These are phyloP conservation scores for Oryza brachyantha DNA, from an alignment of 176 grass and related monocot species.

Conservation along the genomic window DNA sequence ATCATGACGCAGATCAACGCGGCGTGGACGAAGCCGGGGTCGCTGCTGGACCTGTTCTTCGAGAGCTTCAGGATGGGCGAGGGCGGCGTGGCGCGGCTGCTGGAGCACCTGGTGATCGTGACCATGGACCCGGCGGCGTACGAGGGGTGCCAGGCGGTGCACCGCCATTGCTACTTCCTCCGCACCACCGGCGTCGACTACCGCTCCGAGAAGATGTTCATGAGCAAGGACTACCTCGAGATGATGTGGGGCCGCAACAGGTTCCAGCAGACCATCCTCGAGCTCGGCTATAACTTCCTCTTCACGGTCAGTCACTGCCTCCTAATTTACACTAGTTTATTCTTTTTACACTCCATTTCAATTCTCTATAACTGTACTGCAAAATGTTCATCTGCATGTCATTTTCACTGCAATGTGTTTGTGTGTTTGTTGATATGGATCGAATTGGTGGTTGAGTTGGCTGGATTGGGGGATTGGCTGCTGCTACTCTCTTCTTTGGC, in stretches of 20 bases:
- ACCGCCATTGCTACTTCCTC: slow-evolving; percentile 80
- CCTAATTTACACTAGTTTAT: neutral
- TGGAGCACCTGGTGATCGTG: slow-evolving; percentile 81
- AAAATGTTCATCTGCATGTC: neutral
- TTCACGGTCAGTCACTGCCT: slow-evolving; percentile 60
- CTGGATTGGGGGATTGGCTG: neutral
- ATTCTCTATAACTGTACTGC: too few species aligned
- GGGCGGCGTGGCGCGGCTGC: slow-evolving; percentile 56
- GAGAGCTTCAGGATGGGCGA: slow-evolving; percentile 72
- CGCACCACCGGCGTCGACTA: slow-evolving; percentile 56
- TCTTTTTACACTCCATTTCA: neutral
- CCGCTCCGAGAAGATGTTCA: slow-evolving; percentile 80
- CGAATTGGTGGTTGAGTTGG: neutral
- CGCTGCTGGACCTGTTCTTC: slow-evolving; percentile 89
- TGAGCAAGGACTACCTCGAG: slow-evolving; percentile 86
- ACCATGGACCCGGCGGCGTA: slow-evolving; percentile 88
- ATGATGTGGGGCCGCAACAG: slow-evolving; percentile 86
- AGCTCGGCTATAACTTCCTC: slow-evolving; percentile 86
- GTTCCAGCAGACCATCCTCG: slow-evolving; percentile 76
- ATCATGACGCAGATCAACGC: slow-evolving; percentile 91
- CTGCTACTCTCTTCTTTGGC: neutral
- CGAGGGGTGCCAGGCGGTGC: slow-evolving; percentile 58
- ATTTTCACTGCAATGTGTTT: neutral
- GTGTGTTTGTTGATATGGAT: neutral
- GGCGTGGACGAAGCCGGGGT: slow-evolving; percentile 70